Conservation (phyloP, 2,329 filamentous ascomycete genomes). For the Colletotrichum shisoi region DNA sequence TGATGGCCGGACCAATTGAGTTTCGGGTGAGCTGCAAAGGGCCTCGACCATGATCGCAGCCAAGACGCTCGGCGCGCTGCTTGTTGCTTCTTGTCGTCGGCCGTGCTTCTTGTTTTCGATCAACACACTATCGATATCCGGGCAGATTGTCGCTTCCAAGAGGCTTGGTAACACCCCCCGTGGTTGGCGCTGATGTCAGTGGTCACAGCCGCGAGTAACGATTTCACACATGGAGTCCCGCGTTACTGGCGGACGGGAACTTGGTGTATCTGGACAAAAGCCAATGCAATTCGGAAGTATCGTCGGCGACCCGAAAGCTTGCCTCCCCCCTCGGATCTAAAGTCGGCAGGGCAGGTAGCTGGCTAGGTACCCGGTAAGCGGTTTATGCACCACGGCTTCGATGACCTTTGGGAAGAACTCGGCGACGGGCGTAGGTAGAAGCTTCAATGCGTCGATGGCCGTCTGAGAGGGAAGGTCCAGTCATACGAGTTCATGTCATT, state of each 20-base stretch:
- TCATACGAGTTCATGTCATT: constrained; percentile 8
- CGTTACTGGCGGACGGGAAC: background rate
- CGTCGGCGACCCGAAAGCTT: constrained; percentile 13
- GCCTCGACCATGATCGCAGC: constrained; percentile 12
- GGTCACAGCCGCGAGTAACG: constrained; percentile 3
- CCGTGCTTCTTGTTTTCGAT: background rate
- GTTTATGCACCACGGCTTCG: background rate
- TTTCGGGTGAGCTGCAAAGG: background rate
- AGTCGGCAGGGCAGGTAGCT: background rate
- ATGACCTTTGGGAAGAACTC: background rate
- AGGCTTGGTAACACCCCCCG: constrained; percentile 9
- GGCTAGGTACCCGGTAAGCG: no score
- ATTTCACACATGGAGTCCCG: background rate
- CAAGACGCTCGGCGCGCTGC: constrained; percentile 22
- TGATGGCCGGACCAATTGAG: constrained; percentile 12
- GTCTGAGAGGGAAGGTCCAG: constrained; percentile 19
- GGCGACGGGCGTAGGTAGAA: background rate
- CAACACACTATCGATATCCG: background rate
- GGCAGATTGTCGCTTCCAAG: constrained; percentile 3
- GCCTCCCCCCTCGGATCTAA: background rate
- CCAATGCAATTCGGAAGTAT: background rate
- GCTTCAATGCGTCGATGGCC: background rate
- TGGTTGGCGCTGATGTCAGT: constrained; percentile 14
- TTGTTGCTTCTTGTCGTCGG: background rate
- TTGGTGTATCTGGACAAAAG: background rate